Percentiles rank a stretch among this genome's conserved stretches.
Evolutionary conservation across 805 yeast genomes (phyloP).

Genomic region (Millerago galiae): DNA sequence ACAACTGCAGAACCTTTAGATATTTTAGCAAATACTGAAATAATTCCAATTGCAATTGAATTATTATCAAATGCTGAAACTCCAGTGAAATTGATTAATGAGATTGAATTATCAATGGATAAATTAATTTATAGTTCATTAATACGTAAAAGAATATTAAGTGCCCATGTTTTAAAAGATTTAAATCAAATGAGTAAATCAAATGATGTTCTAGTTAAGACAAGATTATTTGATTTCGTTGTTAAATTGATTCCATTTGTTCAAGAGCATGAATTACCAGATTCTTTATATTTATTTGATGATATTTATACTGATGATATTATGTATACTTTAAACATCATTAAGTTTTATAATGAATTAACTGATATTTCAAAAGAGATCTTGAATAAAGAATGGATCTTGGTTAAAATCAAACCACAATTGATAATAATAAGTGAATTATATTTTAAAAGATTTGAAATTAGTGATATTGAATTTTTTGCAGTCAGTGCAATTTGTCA

Average conservation of each 20-base stretch:
- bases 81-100: conserved; percentile 12
- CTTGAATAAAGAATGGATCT: conserved; percentile 15
- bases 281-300: conserved; percentile 8
- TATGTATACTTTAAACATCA: conserved; percentile 10
- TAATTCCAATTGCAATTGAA: conserved; percentile 12
- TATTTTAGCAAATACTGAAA: conserved; percentile 18
- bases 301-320: conserved; percentile 7
- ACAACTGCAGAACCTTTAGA: conserved; percentile 20
- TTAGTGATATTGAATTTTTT: conserved; percentile 13
- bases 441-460: conserved; percentile 8
- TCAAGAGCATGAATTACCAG: conserved; percentile 13
- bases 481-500: conserved; percentile 11
- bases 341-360: conserved; percentile 16
- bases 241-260: conserved; percentile 10
- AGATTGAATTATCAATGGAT: conserved; percentile 14
- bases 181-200: conserved; percentile 9
- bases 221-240: conserved; percentile 13
- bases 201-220: conserved; percentile 1
- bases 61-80: conserved; percentile 5
- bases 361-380: conserved; percentile 10
- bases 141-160: conserved; percentile 16
- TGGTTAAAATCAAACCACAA: conserved; percentile 6
- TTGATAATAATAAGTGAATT: conserved; percentile 10
- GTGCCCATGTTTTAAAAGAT: conserved; percentile 5
- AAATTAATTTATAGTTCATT: conserved; percentile 13